Evolutionary conservation across 257 asterid species (phyloP).

Genomic region (Cruciata laevipes): DNA sequence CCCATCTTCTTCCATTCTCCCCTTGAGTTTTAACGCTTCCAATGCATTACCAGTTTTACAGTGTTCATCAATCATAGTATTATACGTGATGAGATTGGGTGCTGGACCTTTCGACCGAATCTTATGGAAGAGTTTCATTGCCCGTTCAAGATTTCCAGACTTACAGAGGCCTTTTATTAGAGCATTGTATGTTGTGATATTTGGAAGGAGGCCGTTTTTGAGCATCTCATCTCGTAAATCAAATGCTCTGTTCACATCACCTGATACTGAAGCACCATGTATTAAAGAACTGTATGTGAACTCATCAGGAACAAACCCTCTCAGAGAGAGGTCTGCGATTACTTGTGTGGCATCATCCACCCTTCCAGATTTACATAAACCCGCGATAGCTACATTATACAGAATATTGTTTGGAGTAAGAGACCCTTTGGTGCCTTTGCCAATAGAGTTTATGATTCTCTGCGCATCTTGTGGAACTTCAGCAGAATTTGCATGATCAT

Average conservation of each 20-base stretch:
- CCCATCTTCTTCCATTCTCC: slow-evolving; percentile 61
- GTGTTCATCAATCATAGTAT: slow-evolving; percentile 63
- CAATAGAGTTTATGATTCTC: slow-evolving; percentile 45
- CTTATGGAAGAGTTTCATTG: slow-evolving; percentile 62
- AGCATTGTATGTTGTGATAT: slow-evolving; percentile 70
- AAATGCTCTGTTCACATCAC: slow-evolving; percentile 75
- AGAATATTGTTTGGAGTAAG: slow-evolving; percentile 51
- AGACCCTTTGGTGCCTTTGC: slow-evolving; percentile 30
- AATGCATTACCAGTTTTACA: slow-evolving; percentile 47
- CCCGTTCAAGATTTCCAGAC: slow-evolving; percentile 71
- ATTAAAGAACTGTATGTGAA: slow-evolving; percentile 75
- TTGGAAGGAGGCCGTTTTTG: slow-evolving; percentile 59
- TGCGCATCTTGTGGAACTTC: slow-evolving; percentile 29
- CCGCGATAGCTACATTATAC: slow-evolving; percentile 69
- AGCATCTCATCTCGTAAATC: slow-evolving; percentile 79
- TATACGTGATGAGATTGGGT: slow-evolving; percentile 63
- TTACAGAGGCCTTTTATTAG: slow-evolving; percentile 76
- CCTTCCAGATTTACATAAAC: slow-evolving; percentile 68
- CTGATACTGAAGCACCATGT: slow-evolving; percentile 54
- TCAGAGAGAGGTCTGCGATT: slow-evolving; percentile 33
- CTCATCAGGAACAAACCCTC: slow-evolving; percentile 77
- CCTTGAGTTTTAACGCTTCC: slow-evolving; percentile 55
- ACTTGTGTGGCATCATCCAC: slow-evolving; percentile 60
- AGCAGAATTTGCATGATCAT: slow-evolving; percentile 28
- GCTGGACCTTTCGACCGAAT: slow-evolving; percentile 57